phyloP scores from a whole-genome alignment of 1,139 yeast genomes.

The Saccharomyces hybrid region DNA sequence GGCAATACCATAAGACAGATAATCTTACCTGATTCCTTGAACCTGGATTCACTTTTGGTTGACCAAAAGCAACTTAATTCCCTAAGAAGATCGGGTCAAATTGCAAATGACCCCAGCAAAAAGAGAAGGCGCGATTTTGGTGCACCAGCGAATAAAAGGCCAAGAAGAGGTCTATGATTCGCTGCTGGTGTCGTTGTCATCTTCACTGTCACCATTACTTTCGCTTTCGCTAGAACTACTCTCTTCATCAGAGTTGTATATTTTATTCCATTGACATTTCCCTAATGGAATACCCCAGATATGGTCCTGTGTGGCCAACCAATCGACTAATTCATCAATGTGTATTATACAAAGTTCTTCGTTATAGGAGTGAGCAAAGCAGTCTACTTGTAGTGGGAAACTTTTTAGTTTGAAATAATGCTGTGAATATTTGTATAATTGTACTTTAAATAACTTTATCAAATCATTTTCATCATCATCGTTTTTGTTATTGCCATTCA shows the following conservation, averaged over 20 bases:
- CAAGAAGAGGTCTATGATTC: conserved; percentile 28
- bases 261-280: conserved; percentile 25
- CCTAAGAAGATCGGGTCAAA: conserved; percentile 24
- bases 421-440: conserved; percentile 10
- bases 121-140: conserved; percentile 30
- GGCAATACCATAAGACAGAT: conserved; percentile 87
- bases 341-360: conserved; percentile 17
- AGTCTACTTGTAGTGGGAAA: conserved; percentile 21
- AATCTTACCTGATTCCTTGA: conserved; percentile 79
- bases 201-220: neutral
- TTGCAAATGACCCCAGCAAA: conserved; percentile 17
- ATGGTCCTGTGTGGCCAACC: conserved; percentile 19
- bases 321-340: conserved; percentile 29
- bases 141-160: conserved; percentile 25
- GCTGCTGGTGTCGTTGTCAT: neutral
- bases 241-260: conserved; percentile 13
- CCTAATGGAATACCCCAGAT: conserved; percentile 32
- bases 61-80: conserved; percentile 37
- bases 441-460: conserved; percentile 11
- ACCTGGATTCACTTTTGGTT: conserved; percentile 65
- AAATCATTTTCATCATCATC: conserved; percentile 9
- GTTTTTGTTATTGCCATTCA: conserved; percentile 8
- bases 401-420: conserved; percentile 28
- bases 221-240: conserved; percentile 8
- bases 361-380: conserved; percentile 22